Percentiles rank a stretch among this genome's conserved stretches.
Conservation (phyloP, 2,329 filamentous ascomycete species). For the Amylocarpus encephaloides region DNA sequence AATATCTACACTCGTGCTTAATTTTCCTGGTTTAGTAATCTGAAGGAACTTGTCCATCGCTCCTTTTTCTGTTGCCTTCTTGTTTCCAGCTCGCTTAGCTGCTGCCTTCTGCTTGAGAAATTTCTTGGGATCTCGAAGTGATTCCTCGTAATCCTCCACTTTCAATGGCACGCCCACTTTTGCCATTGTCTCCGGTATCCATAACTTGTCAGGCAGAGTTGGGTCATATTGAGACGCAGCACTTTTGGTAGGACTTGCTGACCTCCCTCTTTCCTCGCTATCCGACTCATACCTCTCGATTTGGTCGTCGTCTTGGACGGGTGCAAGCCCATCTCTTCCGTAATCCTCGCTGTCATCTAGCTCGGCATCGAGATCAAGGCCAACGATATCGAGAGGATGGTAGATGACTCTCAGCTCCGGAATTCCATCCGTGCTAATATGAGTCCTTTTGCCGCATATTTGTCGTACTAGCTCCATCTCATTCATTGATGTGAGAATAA, state of each 20-base stretch:
- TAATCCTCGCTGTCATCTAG: conserved; percentile 43
- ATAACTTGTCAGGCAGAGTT: conserved; percentile 55
- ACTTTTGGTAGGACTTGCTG: conserved; percentile 30
- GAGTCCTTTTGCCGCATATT: conserved; percentile 61
- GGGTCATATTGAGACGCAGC: conserved; percentile 54
- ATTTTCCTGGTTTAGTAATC: conserved; percentile 23
- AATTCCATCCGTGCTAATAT: conserved; percentile 67
- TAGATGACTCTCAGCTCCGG: conserved; percentile 76
- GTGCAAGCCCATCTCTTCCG: conserved; percentile 48
- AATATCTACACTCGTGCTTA: background rate
- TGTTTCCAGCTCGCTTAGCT: conserved; percentile 22
- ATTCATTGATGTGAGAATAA: conserved; percentile 36
- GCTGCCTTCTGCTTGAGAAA: conserved; percentile 18
- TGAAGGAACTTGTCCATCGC: conserved; percentile 32
- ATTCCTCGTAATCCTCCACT: conserved; percentile 58
- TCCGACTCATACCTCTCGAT: conserved; percentile 34
- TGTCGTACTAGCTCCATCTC: conserved; percentile 53
- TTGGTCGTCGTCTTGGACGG: conserved; percentile 60
- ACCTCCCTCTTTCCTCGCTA: conserved; percentile 11
- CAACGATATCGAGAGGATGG: conserved; percentile 68
- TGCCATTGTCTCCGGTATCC: conserved; percentile 61
- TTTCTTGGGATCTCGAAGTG: conserved; percentile 24
- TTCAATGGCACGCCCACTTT: conserved; percentile 58
- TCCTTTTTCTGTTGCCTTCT: conserved; percentile 25
- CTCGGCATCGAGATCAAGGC: conserved; percentile 68